These are phyloP conservation scores for Lepidium sativum DNA, from an alignment of 345 rosid species.

Conservation along the genomic window DNA sequence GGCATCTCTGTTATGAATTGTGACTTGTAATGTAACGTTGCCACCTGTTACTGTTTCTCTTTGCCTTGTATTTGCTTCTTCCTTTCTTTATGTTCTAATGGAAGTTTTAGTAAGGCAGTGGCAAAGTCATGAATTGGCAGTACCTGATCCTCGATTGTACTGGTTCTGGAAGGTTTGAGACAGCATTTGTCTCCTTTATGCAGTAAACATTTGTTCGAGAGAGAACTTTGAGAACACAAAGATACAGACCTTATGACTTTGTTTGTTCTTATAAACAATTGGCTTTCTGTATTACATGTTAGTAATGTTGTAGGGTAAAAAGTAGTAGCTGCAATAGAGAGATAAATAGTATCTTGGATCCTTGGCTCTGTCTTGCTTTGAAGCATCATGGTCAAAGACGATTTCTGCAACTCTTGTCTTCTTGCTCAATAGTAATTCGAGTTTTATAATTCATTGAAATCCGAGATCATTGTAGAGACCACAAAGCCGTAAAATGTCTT, in stretches of 20 bases:
- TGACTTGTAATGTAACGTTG: background rate
- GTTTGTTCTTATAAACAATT: background rate
- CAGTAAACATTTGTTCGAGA: background rate
- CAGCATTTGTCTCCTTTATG: background rate
- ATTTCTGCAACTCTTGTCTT: background rate
- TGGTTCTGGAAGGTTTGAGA: constrained; percentile 3
- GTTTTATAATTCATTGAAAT: background rate
- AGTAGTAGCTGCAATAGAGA: background rate
- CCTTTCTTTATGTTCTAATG: background rate
- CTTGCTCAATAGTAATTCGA: background rate
- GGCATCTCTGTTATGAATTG: background rate
- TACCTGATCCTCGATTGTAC: background rate
- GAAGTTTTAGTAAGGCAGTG: background rate
- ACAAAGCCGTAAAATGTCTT: background rate
- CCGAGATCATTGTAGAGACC: background rate
- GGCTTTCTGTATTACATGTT: background rate
- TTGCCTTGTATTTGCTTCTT: background rate
- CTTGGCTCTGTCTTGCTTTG: background rate
- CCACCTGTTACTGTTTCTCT: background rate
- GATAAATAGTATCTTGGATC: background rate
- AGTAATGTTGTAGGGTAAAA: background rate
- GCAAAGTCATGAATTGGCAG: background rate
- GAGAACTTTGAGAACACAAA: background rate
- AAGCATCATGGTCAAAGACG: background rate
- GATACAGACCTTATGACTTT: background rate